A percentile compares a stretch with the other conserved stretches of the same genome.
Conservation (phyloP, 2,329 filamentous ascomycete species). For the Cladosporium sp. region DNA sequence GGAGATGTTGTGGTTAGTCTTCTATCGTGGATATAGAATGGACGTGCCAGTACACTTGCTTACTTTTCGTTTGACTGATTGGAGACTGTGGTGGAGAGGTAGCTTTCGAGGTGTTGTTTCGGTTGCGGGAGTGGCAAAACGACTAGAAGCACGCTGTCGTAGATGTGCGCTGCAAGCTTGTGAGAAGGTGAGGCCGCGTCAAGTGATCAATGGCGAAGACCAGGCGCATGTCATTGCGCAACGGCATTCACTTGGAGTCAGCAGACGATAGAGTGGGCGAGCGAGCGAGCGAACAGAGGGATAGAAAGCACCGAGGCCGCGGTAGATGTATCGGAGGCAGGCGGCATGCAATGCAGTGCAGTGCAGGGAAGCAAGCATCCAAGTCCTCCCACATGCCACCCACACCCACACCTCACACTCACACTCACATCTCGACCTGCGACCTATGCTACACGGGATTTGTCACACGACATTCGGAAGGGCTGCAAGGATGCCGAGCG, state of each 20-base stretch:
- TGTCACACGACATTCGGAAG: slow-evolving; percentile 9
- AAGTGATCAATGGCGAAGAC: not conserved
- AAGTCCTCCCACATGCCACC: not conserved
- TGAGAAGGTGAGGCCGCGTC: not conserved
- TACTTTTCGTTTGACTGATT: not conserved
- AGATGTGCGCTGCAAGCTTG: not conserved
- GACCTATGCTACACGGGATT: not conserved
- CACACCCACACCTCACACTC: not conserved
- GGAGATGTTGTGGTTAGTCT: not conserved
- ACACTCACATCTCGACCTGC: not conserved
- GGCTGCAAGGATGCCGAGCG: not conserved
- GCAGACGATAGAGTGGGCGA: not conserved
- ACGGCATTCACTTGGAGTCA: not conserved
- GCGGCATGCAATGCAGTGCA: slow-evolving; percentile 11
- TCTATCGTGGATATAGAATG: not conserved
- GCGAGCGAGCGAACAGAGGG: not conserved
- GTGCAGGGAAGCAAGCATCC: slow-evolving; percentile 5
- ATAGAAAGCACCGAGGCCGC: not conserved
- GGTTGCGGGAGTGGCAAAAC: not conserved
- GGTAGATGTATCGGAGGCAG: not conserved
- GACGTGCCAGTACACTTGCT: not conserved
- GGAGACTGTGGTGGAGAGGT: not conserved
- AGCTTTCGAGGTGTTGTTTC: not conserved
- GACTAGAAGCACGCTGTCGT: not conserved
- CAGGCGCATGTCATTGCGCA: not conserved